Conservation (phyloP, 768 basidiomycete species). For the Boletus fagicola region DNA sequence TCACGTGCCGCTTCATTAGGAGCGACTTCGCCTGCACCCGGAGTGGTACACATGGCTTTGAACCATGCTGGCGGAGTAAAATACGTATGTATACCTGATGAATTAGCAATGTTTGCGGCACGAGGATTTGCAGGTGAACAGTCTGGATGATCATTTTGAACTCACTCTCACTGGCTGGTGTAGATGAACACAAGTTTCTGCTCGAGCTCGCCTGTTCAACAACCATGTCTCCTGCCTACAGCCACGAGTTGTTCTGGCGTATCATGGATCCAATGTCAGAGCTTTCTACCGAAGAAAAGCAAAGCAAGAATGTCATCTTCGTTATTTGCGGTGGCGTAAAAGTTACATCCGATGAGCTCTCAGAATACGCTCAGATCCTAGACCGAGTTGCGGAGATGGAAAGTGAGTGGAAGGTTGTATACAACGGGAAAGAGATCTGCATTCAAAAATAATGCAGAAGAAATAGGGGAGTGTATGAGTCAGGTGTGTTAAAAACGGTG, state of each 20-base stretch:
- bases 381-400: conserved; percentile 34
- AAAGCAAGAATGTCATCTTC: conserved; percentile 18
- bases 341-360: conserved; percentile 52
- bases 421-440: conserved; percentile 28
- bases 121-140: conserved; percentile 55
- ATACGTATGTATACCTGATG: conserved; percentile 64
- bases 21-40: conserved; percentile 61
- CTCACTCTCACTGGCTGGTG: neutral
- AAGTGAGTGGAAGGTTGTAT: conserved; percentile 29
- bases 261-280: conserved; percentile 24
- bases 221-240: conserved; percentile 66
- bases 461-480: neutral
- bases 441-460: conserved; percentile 17
- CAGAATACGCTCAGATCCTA: conserved; percentile 44
- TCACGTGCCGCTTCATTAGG: conserved; percentile 72
- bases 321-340: conserved; percentile 54
- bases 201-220: conserved; percentile 75
- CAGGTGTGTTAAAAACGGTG: conserved; percentile 14
- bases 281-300: conserved; percentile 25
- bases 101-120: conserved; percentile 63
- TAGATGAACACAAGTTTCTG: conserved; percentile 74
- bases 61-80: conserved; percentile 54
- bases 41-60: conserved; percentile 64
- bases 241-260: conserved; percentile 50
- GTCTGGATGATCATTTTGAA: neutral